Percentiles rank a stretch among this genome's conserved stretches.
phyloP scores from a whole-genome alignment of 768 basidiomycete species.

The Xerocomellus dryophilus region DNA sequence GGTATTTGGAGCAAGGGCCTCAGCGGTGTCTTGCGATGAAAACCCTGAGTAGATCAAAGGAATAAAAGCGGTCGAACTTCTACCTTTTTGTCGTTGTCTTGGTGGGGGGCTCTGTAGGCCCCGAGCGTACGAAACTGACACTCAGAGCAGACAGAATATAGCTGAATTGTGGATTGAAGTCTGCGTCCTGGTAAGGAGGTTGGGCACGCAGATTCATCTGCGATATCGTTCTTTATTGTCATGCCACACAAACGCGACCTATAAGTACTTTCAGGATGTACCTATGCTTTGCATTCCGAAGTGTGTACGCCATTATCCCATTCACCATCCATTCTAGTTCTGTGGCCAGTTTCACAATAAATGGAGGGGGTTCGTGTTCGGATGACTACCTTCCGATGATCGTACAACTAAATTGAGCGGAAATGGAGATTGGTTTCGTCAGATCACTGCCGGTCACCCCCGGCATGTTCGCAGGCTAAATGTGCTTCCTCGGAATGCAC shows the following conservation, averaged over 20 bases:
- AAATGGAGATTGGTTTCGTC: background rate
- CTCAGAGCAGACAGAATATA: background rate
- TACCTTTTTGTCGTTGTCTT: background rate
- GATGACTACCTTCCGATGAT: no score
- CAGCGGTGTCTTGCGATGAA: no score
- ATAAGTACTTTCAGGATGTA: background rate
- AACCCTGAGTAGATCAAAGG: no score
- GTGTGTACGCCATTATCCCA: background rate
- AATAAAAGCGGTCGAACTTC: background rate
- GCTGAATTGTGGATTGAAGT: background rate
- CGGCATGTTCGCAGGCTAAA: background rate
- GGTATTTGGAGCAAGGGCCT: background rate
- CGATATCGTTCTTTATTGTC: background rate
- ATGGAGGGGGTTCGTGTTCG: background rate
- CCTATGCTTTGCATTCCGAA: background rate
- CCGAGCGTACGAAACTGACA: no score
- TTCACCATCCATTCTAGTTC: no score
- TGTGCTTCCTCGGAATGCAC: background rate
- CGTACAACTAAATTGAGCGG: background rate
- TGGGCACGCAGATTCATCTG: background rate
- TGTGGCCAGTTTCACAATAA: background rate
- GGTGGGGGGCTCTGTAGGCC: background rate
- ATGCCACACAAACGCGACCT: background rate
- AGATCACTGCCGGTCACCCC: background rate
- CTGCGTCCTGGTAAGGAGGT: background rate